Conservation (phyloP, 1,139 yeast species). For the Yamadazyma membranifaciens region DNA sequence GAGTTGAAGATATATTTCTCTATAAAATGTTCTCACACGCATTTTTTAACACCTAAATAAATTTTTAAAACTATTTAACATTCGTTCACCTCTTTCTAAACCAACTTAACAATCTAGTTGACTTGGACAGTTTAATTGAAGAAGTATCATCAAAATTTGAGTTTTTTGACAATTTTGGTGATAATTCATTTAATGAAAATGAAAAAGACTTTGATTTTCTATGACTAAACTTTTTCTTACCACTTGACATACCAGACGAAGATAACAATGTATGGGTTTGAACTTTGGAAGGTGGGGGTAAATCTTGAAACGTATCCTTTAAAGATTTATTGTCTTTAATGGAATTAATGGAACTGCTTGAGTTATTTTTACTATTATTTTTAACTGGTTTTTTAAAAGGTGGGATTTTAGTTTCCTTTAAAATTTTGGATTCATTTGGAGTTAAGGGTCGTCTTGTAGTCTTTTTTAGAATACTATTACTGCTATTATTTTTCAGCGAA, state of each 20-base stretch:
- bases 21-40: neutral
- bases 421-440: constrained; percentile 28
- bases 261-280: neutral
- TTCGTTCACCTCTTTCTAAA: constrained; percentile 14
- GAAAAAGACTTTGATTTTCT: constrained; percentile 15
- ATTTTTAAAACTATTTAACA: neutral
- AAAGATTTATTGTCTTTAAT: constrained; percentile 2
- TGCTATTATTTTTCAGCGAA: constrained; percentile 3
- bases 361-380: neutral
- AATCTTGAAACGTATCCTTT: neutral
- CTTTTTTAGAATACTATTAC: constrained; percentile 1
- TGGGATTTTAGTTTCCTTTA: constrained; percentile 31
- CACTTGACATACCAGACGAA: neutral
- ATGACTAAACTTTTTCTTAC: constrained; percentile 5
- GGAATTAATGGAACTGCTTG: too few relatives aligned
- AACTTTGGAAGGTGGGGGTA: constrained; percentile 2
- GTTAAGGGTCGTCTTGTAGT: constrained; percentile 27
- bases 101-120: constrained; percentile 15
- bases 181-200: constrained; percentile 10
- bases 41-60: neutral
- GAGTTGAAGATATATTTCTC: neutral
- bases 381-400: constrained; percentile 5
- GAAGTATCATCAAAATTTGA: constrained; percentile 10
- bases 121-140: constrained; percentile 11
- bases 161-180: constrained; percentile 12